A percentile compares a stretch with the other conserved stretches of the same genome.
Conservation (phyloP, 2,329 filamentous ascomycete species). For the Diplodia intermedia region DNA sequence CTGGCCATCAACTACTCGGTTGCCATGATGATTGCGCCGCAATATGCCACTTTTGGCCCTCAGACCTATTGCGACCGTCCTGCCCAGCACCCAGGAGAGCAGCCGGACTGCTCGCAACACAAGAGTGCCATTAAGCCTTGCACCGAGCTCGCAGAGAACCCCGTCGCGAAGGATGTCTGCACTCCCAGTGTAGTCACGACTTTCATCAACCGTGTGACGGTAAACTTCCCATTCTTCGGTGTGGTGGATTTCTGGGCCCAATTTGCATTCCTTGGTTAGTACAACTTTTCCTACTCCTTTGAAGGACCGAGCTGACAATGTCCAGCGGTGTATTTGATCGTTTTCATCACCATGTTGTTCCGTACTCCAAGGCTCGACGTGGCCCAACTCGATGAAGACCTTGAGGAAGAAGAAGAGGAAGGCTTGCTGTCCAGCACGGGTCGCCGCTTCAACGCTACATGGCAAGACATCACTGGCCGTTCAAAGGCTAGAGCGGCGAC, state of each 20-base stretch:
- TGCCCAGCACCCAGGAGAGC: slow-evolving; percentile 65
- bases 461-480: slow-evolving; percentile 81
- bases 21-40: slow-evolving; percentile 91
- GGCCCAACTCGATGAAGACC: slow-evolving; percentile 82
- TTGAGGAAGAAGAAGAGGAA: slow-evolving; percentile 92
- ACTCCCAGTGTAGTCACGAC: slow-evolving; percentile 91
- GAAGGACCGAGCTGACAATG: neutral
- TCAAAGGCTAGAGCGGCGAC: slow-evolving; percentile 37
- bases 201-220: slow-evolving; percentile 88
- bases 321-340: slow-evolving; percentile 73
- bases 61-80: slow-evolving; percentile 90
- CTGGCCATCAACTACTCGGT: slow-evolving; percentile 92
- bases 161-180: slow-evolving; percentile 79
- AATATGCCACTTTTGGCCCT: slow-evolving; percentile 92
- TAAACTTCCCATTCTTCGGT: slow-evolving; percentile 96
- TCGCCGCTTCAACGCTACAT: slow-evolving; percentile 81
- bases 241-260: slow-evolving; percentile 95
- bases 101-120: slow-evolving; percentile 77
- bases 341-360: slow-evolving; percentile 81
- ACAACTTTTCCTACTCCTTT: neutral
- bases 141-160: slow-evolving; percentile 74
- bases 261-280: slow-evolving; percentile 78
- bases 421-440: slow-evolving; percentile 84
- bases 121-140: slow-evolving; percentile 79
- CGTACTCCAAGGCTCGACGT: slow-evolving; percentile 79